A percentile compares a stretch with the other conserved stretches of the same genome.
These are phyloP conservation scores for Spizellomyces punctatus DNA, from an alignment of 192 early-diverging fungal species.

Conservation along the genomic window DNA sequence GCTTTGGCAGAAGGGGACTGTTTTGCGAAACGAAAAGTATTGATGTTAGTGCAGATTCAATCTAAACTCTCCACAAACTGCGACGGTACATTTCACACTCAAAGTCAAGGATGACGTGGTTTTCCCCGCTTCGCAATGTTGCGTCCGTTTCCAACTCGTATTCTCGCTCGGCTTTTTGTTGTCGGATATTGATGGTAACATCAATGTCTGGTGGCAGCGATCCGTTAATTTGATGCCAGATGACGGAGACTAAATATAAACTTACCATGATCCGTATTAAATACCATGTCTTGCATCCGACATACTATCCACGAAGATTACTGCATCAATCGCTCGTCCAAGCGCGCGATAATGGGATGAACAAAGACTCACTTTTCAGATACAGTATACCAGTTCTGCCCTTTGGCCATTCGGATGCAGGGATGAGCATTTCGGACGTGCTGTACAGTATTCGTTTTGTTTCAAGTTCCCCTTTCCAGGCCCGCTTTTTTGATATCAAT, in stretches of 20 bases:
- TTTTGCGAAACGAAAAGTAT: neutral
- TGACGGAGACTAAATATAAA: neutral
- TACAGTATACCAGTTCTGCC: constrained; percentile 15
- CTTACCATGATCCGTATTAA: constrained; percentile 1
- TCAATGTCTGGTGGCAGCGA: neutral
- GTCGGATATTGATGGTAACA: constrained; percentile 25
- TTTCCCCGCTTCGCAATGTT: constrained; percentile 5
- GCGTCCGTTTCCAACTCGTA: constrained; percentile 16
- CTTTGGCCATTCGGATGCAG: neutral
- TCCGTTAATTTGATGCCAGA: neutral
- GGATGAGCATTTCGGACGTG: neutral
- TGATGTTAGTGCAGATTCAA: neutral
- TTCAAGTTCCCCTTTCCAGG: constrained; percentile 33
- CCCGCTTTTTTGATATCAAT: neutral
- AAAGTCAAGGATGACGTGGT: neutral
- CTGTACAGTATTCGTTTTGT: neutral
- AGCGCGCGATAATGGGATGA: too few relatives aligned
- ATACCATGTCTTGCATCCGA: neutral
- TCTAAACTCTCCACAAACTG: neutral
- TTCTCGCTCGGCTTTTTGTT: constrained; percentile 16
- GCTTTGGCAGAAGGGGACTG: constrained; percentile 18
- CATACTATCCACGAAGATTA: neutral
- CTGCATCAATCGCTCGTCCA: too few relatives aligned
- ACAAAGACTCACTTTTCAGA: constrained; percentile 14
- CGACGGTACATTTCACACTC: constrained; percentile 24